Evolutionary conservation across 2,329 filamentous ascomycete species (phyloP).

Genomic region (Domatiomyces globalis): DNA sequence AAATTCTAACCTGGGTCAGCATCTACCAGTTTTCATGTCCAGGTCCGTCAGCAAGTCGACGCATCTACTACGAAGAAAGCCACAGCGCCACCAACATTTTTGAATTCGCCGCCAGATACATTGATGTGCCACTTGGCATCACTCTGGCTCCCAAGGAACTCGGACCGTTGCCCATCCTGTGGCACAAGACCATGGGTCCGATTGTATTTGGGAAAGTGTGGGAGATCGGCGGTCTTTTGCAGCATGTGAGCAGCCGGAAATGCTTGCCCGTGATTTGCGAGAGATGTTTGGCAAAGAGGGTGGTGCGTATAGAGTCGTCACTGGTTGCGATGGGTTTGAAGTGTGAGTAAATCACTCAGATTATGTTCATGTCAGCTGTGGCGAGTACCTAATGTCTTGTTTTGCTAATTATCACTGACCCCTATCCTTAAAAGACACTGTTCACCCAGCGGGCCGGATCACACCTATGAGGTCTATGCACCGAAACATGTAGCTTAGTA

Average conservation of each 20-base stretch:
- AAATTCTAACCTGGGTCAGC: conserved; percentile 59
- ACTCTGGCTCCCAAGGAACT: conserved; percentile 40
- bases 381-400: no score
- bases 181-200: conserved; percentile 36
- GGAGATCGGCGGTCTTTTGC: conserved; percentile 38
- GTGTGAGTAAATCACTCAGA: background rate
- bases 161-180: conserved; percentile 33
- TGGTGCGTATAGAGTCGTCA: conserved; percentile 23
- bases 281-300: conserved; percentile 33
- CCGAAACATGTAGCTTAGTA: no score
- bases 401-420: no score
- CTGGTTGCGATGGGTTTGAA: conserved; percentile 23
- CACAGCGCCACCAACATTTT: conserved; percentile 24
- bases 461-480: no score
- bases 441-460: no score
- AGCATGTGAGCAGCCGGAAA: conserved; percentile 36
- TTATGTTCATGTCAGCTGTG: no score
- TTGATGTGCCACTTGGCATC: conserved; percentile 37
- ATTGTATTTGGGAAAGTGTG: conserved; percentile 35
- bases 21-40: conserved; percentile 58
- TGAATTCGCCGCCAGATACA: conserved; percentile 21
- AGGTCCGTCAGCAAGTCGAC: conserved; percentile 50
- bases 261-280: conserved; percentile 30
- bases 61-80: conserved; percentile 57
- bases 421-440: no score